Evolutionary conservation across 495 filamentous ascomycete genomes (phyloP), one percentile per base, ranked within the genome.

Genomic region (Penicillium odoratum): DNA sequence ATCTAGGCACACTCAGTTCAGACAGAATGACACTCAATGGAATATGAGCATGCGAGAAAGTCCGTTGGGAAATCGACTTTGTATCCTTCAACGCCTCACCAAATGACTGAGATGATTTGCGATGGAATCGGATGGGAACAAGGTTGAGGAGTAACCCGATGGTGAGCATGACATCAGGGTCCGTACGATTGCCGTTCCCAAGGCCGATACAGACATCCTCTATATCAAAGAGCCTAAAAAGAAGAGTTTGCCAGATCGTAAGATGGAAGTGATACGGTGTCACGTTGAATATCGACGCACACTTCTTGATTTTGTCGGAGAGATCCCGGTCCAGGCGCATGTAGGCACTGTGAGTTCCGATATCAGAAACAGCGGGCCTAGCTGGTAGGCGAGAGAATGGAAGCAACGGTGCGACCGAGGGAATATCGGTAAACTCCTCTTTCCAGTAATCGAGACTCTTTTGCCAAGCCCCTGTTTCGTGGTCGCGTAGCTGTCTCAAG

Each of bases 141-240:
- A 83, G 54, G 49, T 85, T 82, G 9, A 81, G 38, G 70, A 78
- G 51, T 26, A 69, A 53, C 13, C 83, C 75, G 15, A 83, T 64
- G n/a, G 40, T 74, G 1, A 60, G 29, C 18, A 25, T 18, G 10
- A 74, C 36, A 7, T 66, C 66, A 15, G 44, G 34, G 18, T 73
- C 62, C 0, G 68, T 60, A 5, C 79, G 70, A 54, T 76, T 76
- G 6, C 67, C 73, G 57, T 78, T 74, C 0, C 69, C 72, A 13
- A 83, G 68, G 4, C 79, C 78, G 30, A 82, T 78, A 34, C 59
- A 72, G 29, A 81, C 25, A 18, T 78, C 67, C 0, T 75, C 62
- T 9, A 73, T 53, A 7, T 69, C 62, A 2, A 65, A 53, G 25
- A 63, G 61, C 0, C 65, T 56, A 1, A 57, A 49, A 0, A 79